A percentile compares a stretch with the other conserved stretches of the same genome.
Conservation (phyloP, 306 rosid species). For the Cucurbita argyrosperma region DNA sequence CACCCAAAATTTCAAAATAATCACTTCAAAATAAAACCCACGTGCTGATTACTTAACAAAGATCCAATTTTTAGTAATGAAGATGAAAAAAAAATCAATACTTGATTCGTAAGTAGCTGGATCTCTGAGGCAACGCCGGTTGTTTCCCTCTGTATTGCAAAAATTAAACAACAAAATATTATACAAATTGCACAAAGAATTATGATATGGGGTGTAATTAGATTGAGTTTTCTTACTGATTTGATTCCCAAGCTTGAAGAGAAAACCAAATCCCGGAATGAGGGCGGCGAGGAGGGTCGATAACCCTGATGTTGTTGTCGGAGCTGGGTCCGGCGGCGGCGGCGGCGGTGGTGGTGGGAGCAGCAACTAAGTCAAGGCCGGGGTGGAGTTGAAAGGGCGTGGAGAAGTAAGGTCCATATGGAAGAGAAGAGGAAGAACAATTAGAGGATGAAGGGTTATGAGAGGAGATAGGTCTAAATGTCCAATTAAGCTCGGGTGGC, state of each 20-base stretch:
- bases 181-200: no score
- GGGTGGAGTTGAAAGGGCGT: constrained; percentile 18
- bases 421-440: constrained; percentile 38
- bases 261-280: constrained; percentile 94
- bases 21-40: not conserved
- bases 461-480: constrained; percentile 37
- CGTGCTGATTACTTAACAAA: not conserved
- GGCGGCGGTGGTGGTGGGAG: constrained; percentile 18
- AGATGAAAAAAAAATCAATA: not conserved
- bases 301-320: constrained; percentile 21
- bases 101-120: constrained; percentile 91
- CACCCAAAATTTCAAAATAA: not conserved
- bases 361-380: not conserved
- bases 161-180: not conserved
- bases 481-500: constrained; percentile 40
- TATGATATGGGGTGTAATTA: not conserved
- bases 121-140: constrained; percentile 75
- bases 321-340: constrained; percentile 17
- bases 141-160: constrained; percentile 52
- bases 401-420: constrained; percentile 23
- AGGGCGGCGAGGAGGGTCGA: constrained; percentile 81
- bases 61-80: not conserved
- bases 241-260: constrained; percentile 56
- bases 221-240: constrained; percentile 44
- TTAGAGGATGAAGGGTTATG: constrained; percentile 12